Base-by-base conservation (phyloP, 441 rosid genomes). In the Populus hybrid region DNA sequence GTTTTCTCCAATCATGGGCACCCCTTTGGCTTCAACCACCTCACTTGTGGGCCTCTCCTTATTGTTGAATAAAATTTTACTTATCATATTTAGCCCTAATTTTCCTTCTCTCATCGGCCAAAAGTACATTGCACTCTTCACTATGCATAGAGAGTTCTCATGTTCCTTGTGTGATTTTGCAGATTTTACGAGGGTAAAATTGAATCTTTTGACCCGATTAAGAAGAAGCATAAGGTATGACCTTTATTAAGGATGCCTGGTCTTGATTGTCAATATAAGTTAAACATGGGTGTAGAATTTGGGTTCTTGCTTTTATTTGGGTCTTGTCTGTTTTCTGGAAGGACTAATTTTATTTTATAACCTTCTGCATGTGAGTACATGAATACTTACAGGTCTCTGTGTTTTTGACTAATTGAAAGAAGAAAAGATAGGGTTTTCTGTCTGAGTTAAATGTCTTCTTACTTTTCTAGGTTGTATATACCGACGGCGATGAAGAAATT, bases 181-280 rank as follows among this genome's bases (percentile, higher is more conserved):
- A 97, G 99, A 86, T 97, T 72, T 83, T 97, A 97, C 71, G 71
- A 86, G 46, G 98, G 99, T 78, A 84, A 82, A 75, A 82, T 97
- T 75, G 69, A 84, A 21, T 88, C 89, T 34, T 97, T 85, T 82
- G 90, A 90, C 83, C 36, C 92, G 63, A 75, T 57, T 67, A 95
- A 87, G 82, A 92, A 88, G 90, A 92, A 30, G 88, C 99, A 97
- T 81, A 84, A 77, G 98, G 99, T 97, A 84, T 88, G 89, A 71
- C 74, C 26, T 68, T 66, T n/a, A 35, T 61, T 30, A 53, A 9
- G 36, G 46, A 38, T 70, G 75, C 75, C 71, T n/a, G 32, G 19
- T 57, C 36, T 69, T 69, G 9, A 61, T 38, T 38, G 34, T 76
- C 67, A 32, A 35, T 57, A 36, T 7, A 40, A 18, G 3, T 16